Base-by-base conservation (phyloP, 306 rosid genomes). In the Notholithocarpus densiflorus region DNA sequence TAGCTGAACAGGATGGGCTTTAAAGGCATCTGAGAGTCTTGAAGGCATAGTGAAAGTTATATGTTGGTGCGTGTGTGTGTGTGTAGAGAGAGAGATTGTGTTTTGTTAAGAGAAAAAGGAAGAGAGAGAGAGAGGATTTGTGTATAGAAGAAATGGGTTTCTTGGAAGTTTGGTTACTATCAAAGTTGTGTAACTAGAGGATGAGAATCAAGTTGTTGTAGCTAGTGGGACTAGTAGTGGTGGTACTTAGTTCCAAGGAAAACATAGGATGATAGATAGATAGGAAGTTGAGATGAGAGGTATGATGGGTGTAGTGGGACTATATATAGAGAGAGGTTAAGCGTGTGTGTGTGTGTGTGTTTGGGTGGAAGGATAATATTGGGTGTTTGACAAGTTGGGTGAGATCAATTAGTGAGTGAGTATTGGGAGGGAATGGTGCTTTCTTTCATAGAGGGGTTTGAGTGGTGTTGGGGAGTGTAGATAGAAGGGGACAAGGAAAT, bases 1-100 rank as follows among this genome's bases (percentile, higher is more conserved):
- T 32, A 88, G 79, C 37, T 87, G 73, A 13, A 90, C 86, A 0
- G 97, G 94, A 81, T 93, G 90, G 73, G 86, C 79, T 86, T 82
- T 74, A 48, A 87, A 89, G 55, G 84, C 93, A 5, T 95, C 97
- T 14, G 92, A 77, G 62, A 93, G 85, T 71, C 84, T 85, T 34
- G 92, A 84, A 86, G 95, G 95, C 98, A 94, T 94, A n/a, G 72
- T 74, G 71, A 34, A 53, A 20, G 11, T 18, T 64, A 17, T 64
- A 32, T 29, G 17, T 48, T 10, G 4, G 53, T 48, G 53, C 17
- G 53, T 7, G 40, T 31, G 65, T 2, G 64, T 9, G 24, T 20
- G 45, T 57, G 64, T 20, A 18, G 14, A 3, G 43, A 19, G 18
- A 37, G 7, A 6, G 45, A 56, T 27, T 40, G 45, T 48, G 53